Percentiles rank a stretch among this genome's conserved stretches.
phyloP scores from a whole-genome alignment of 768 basidiomycete species.

The Boletus reticuloceps region DNA sequence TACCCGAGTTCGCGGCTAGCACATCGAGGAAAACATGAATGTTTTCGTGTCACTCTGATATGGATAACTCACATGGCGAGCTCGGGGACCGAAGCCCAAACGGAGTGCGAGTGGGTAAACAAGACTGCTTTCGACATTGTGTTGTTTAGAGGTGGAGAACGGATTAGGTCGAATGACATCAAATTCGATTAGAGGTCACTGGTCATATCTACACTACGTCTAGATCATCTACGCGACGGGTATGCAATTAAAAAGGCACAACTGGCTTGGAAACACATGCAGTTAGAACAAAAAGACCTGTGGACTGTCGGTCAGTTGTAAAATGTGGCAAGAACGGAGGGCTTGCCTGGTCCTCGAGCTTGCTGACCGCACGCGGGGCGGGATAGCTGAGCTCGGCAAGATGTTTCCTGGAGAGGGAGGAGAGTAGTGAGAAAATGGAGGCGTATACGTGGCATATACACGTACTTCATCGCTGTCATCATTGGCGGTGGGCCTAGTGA shows the following conservation, averaged over 20 bases:
- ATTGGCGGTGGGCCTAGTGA: slow-evolving; percentile 66
- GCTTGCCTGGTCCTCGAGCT: slow-evolving; percentile 81
- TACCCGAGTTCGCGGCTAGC: slow-evolving; percentile 46
- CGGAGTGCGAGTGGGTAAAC: slow-evolving; percentile 36
- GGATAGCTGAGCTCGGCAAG: slow-evolving; percentile 86
- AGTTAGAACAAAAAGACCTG: slow-evolving; percentile 43
- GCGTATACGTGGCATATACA: slow-evolving; percentile 4
- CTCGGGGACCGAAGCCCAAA: slow-evolving; percentile 42
- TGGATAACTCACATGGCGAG: slow-evolving; percentile 39
- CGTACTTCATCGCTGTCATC: slow-evolving; percentile 77
- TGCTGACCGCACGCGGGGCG: slow-evolving; percentile 86
- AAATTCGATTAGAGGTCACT: not conserved
- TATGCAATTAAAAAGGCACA: not conserved
- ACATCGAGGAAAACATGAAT: not conserved
- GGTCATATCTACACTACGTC: slow-evolving; percentile 4
- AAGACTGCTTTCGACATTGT: slow-evolving; percentile 26
- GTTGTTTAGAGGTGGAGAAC: not conserved
- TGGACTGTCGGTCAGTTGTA: slow-evolving; percentile 10
- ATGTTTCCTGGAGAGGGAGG: slow-evolving; percentile 60
- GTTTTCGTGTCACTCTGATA: too few relatives aligned
- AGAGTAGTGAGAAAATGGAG: not conserved
- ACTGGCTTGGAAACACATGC: not conserved
- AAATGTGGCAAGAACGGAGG: too few relatives aligned
- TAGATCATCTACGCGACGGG: slow-evolving; percentile 4
- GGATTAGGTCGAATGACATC: not conserved